These are phyloP conservation scores for Purshia tridentata DNA, from an alignment of 306 rosid species.

Conservation along the genomic window DNA sequence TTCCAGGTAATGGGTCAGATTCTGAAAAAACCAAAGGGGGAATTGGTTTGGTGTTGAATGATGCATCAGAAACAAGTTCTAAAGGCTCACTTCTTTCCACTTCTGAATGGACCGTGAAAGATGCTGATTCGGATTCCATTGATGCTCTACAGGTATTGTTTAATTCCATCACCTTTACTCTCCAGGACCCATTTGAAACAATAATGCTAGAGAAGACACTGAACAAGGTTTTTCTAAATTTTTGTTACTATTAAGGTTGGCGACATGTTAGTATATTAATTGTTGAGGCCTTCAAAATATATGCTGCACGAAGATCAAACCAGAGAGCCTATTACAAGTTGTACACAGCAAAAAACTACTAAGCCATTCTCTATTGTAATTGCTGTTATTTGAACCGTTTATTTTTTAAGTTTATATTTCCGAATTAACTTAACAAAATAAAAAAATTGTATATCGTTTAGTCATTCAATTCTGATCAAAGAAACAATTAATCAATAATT, in stretches of 20 bases:
- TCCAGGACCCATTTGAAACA: neutral
- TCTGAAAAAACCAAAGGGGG: conserved; percentile 65
- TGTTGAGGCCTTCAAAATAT: no score
- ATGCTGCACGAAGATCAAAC: neutral
- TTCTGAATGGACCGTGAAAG: conserved; percentile 71
- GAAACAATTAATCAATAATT: no score
- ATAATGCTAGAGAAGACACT: no score
- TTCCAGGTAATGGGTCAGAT: conserved; percentile 39
- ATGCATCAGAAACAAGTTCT: conserved; percentile 44
- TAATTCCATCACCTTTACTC: neutral
- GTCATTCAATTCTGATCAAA: neutral
- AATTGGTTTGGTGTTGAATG: conserved; percentile 72
- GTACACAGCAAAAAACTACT: neutral
- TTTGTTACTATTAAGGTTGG: no score
- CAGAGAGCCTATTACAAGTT: neutral
- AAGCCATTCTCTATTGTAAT: neutral
- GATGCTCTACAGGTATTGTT: conserved; percentile 83
- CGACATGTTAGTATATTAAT: no score
- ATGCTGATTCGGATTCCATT: conserved; percentile 82
- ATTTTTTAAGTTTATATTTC: no score
- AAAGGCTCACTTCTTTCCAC: conserved; percentile 44
- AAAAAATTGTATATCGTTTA: neutral
- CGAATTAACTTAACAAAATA: no score
- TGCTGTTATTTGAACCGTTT: neutral
- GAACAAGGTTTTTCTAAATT: no score